phyloP scores from a whole-genome alignment of 148 eudicot species.

The Silene conica region DNA sequence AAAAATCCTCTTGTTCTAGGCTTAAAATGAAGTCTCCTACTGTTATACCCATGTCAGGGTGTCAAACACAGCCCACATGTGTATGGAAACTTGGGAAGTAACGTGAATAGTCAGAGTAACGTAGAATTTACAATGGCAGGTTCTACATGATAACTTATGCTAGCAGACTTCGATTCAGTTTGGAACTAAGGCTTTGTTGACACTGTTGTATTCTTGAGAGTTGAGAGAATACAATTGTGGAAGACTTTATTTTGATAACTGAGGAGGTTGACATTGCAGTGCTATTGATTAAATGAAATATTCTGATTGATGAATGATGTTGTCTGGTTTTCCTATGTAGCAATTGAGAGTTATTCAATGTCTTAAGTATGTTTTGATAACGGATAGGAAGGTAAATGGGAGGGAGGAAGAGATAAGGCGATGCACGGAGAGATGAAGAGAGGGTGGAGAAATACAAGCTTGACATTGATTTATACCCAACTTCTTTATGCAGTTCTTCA shows the following conservation, averaged over 20 bases:
- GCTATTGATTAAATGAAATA: neutral
- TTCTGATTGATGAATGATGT: neutral
- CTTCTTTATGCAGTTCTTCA: neutral
- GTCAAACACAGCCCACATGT: too few relatives aligned
- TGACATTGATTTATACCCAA: neutral
- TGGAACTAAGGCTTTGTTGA: neutral
- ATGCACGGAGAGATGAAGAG: neutral
- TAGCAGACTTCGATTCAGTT: too few relatives aligned
- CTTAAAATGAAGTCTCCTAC: too few relatives aligned
- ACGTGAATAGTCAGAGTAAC: too few relatives aligned
- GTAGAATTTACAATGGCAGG: too few relatives aligned
- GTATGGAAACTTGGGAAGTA: too few relatives aligned
- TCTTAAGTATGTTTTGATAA: neutral
- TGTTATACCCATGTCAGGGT: too few relatives aligned
- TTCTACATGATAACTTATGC: too few relatives aligned
- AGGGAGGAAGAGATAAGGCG: neutral
- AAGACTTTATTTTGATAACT: neutral
- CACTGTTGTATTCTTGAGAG: neutral
- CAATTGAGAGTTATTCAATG: neutral
- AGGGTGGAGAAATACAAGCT: neutral
- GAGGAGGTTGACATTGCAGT: neutral
- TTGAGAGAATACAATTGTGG: too few relatives aligned
- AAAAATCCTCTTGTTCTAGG: too few relatives aligned
- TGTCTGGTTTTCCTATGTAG: neutral
- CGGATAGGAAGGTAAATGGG: neutral